Evolutionary conservation across 352 stramenopile species (phyloP), one percentile per base, ranked within the genome.

Genomic region (Sclerospora graminicola): DNA sequence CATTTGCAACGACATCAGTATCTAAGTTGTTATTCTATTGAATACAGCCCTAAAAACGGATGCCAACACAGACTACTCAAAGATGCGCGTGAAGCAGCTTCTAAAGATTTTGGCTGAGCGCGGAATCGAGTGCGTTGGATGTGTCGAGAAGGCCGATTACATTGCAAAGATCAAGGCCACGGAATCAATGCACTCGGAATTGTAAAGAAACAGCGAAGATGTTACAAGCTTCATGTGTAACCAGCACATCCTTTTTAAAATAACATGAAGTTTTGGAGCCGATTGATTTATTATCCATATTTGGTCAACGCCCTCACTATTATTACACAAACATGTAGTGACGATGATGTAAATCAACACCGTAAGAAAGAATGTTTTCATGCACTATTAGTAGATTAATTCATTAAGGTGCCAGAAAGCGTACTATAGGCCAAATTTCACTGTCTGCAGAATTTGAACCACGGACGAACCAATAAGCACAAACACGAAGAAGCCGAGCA

Each of bases 101-200:
- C 95, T 94, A 63, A 86, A 94, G 63, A 97, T 98, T 48, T 63
- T 98, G 27, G 64, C 50, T 24, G 89, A 97, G 50, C 84, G 90
- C 56, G 93, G 92, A 41, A 76, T 97, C 37, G 72, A 89, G 57
- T 98, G 92, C 64, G 66, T 93, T 30, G 88, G 86, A 23, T 98
- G 92, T 51, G 70, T 97, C 19, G 92, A 98, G 61, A 98, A 98
- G 80, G 61, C 68, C 7, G 92, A 98, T 52, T 97, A 95, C 55
- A 91, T 98, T 48, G 88, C 86, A 63, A 92, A 92, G 59, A 94
- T 95, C 68, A 81, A 97, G 69, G 86, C 87, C 43, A 96, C 84
- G 7, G 82, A 96, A 69, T 63, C 63, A 45, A 45, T 64, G 48
- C 77, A 96, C 65, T 53, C 57, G 19, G 82, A 94, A 47, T 59